phyloP scores from a whole-genome alignment of 306 rosid species.

The Abrus precatorius region DNA sequence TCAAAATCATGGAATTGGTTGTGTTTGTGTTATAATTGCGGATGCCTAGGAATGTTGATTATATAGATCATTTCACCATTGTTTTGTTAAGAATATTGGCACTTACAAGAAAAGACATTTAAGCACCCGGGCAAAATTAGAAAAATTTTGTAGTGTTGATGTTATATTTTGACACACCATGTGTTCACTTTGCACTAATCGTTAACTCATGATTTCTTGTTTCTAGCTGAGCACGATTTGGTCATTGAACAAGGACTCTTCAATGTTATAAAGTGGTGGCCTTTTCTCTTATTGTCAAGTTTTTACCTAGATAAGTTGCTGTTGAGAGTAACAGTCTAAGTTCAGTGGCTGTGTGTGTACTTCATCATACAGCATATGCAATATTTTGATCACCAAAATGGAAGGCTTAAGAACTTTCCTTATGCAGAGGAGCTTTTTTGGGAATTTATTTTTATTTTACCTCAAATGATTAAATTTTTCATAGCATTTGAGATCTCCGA shows the following conservation, averaged over 20 bases:
- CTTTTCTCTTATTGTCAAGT: constrained; percentile 14
- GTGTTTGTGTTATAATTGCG: constrained; percentile 28
- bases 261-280: constrained; percentile 12
- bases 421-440: constrained; percentile 7
- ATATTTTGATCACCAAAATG: not conserved
- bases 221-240: constrained; percentile 34
- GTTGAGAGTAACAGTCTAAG: constrained; percentile 16
- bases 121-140: not conserved
- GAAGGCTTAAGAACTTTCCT: not conserved
- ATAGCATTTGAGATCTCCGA: constrained; percentile 18
- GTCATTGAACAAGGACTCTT: constrained; percentile 3
- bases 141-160: not conserved
- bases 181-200: not conserved
- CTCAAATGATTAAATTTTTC: constrained; percentile 15
- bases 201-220: constrained; percentile 24
- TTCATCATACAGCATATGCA: constrained; percentile 17
- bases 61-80: not conserved
- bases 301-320: constrained; percentile 26
- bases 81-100: not conserved
- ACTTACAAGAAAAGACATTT: not conserved
- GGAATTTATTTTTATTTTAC: not conserved
- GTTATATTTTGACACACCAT: constrained; percentile 19
- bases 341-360: constrained; percentile 5
- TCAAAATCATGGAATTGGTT: constrained; percentile 16
- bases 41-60: constrained; percentile 22